Percentiles rank a stretch among this genome's conserved stretches.
These are phyloP conservation scores for Diaporthe sp. DNA, from an alignment of 2,329 filamentous ascomycete species.

Conservation along the genomic window DNA sequence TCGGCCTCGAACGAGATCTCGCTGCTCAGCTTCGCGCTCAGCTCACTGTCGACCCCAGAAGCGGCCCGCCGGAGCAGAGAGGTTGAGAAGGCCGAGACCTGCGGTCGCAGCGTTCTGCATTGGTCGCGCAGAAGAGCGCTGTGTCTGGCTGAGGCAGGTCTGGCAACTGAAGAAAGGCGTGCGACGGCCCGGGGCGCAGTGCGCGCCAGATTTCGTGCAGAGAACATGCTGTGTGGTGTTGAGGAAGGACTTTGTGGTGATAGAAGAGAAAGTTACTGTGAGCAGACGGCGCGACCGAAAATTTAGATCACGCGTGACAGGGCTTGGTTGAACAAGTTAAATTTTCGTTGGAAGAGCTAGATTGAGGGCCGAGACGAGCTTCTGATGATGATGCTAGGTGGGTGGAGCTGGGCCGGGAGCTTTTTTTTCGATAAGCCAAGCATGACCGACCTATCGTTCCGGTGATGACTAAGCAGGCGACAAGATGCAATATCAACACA, in stretches of 20 bases:
- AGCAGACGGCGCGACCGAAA: slow-evolving; percentile 40
- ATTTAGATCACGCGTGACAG: background rate
- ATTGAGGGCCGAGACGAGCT: slow-evolving; percentile 14
- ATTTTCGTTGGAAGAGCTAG: slow-evolving; percentile 32
- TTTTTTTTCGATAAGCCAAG: slow-evolving; percentile 5
- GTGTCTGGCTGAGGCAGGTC: slow-evolving; percentile 63
- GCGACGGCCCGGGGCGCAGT: slow-evolving; percentile 75
- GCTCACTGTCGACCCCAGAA: slow-evolving; percentile 77
- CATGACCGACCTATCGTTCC: too few relatives aligned
- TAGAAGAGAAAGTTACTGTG: slow-evolving; percentile 42
- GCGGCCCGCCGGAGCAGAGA: slow-evolving; percentile 59
- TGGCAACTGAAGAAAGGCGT: slow-evolving; percentile 67
- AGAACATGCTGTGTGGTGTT: slow-evolving; percentile 71
- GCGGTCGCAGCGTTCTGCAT: slow-evolving; percentile 55
- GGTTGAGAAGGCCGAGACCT: slow-evolving; percentile 66
- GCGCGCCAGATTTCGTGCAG: slow-evolving; percentile 75
- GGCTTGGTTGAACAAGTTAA: background rate
- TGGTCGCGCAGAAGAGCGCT: slow-evolving; percentile 63
- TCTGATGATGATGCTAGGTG: slow-evolving; percentile 33
- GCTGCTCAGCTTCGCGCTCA: slow-evolving; percentile 86
- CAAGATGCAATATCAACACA: background rate
- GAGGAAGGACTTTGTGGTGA: slow-evolving; percentile 47
- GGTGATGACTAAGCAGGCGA: slow-evolving; percentile 10
- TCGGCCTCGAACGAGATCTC: slow-evolving; percentile 86
- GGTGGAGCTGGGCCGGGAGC: slow-evolving; percentile 3